Evolutionary conservation across 768 basidiomycete species (phyloP), one percentile per base, ranked within the genome.

Genomic region (Mycena chlorophos): DNA sequence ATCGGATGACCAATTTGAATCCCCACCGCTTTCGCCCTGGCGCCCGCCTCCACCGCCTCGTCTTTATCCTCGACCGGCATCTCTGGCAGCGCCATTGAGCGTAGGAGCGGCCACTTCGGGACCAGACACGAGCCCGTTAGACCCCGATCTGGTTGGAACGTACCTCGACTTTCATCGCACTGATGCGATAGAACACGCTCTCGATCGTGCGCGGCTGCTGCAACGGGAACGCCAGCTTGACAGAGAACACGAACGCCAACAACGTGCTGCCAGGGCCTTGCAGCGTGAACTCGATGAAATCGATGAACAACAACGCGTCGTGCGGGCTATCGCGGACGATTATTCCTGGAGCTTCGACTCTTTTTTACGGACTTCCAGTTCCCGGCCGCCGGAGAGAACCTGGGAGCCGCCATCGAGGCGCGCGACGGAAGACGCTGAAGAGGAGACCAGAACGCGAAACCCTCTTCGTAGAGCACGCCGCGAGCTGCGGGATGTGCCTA

Each of bases 311-410:
- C 54, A 60, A 42, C 5, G 27, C 13, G 60, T 58, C 13, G 60
- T 58, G 28, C 45, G 56, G 46, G 60, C 57, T 13, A 10, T 29
- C 8, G n/a, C n/a, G n/a, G n/a, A n/a, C n/a, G 60, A 62, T 1
- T 42, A 53, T 16, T 52, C 60, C 1, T 62, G 60, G 60, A 52
- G 48, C 5, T 40, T 62, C n/a, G 60, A 62, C 38, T 55, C 51
- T 34, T 42, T 58, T 2, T 62, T 52, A 56, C 51, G 47, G 5
- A 23, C 38, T 17, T 22, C 40, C 13, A 42, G 20, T 19, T 5
- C 13, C n/a, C 40, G 40, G n/a, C 40, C n/a, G n/a, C n/a, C n/a
- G n/a, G n/a, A n/a, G n/a, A n/a, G 40, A 22, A 42, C 13, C 13
- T 22, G 40, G 14, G 20, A 42, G 13, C 40, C 6, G 8, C 8